These are phyloP conservation scores for Monosporascus sp. DNA, from an alignment of 2,329 filamentous ascomycete genomes.

Conservation along the genomic window DNA sequence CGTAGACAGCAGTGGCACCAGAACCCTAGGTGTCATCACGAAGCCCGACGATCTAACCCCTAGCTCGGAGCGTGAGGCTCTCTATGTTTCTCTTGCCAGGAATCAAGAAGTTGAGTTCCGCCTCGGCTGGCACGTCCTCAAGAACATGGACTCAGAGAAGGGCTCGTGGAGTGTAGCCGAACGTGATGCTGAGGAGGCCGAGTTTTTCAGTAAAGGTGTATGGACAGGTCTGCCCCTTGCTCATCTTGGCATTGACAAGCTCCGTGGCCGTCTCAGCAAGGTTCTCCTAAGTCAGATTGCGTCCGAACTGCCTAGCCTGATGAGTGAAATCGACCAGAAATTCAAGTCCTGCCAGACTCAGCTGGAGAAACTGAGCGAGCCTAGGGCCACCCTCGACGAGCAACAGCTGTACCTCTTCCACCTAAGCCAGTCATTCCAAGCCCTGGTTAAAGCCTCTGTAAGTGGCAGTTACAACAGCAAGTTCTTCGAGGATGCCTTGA, in stretches of 20 bases:
- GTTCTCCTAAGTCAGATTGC: constrained; percentile 44
- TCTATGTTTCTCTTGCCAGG: constrained; percentile 35
- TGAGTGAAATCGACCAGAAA: constrained; percentile 35
- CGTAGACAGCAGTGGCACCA: constrained; percentile 26
- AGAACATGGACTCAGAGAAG: constrained; percentile 37
- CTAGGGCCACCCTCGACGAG: constrained; percentile 38
- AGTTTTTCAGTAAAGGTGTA: constrained; percentile 37
- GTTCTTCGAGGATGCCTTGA: constrained; percentile 42
- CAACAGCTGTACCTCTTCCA: constrained; percentile 41
- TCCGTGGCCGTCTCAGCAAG: constrained; percentile 45
- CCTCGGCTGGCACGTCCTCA: constrained; percentile 50
- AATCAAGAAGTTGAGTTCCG: constrained; percentile 42
- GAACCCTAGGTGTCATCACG: constrained; percentile 47
- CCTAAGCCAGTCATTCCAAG: constrained; percentile 39
- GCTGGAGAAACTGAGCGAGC: constrained; percentile 43
- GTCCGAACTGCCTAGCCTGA: constrained; percentile 38
- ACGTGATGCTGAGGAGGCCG: constrained; percentile 34
- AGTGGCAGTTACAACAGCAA: constrained; percentile 46
- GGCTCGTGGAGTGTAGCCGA: constrained; percentile 22
- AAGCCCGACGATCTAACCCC: constrained; percentile 37
- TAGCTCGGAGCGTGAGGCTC: constrained; percentile 34
- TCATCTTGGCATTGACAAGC: constrained; percentile 40
- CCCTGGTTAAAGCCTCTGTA: constrained; percentile 38
- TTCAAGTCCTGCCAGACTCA: constrained; percentile 28
- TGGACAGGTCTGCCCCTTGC: constrained; percentile 30